phyloP scores from a whole-genome alignment of 2,329 filamentous ascomycete species.

The Diaporthe amygdali region DNA sequence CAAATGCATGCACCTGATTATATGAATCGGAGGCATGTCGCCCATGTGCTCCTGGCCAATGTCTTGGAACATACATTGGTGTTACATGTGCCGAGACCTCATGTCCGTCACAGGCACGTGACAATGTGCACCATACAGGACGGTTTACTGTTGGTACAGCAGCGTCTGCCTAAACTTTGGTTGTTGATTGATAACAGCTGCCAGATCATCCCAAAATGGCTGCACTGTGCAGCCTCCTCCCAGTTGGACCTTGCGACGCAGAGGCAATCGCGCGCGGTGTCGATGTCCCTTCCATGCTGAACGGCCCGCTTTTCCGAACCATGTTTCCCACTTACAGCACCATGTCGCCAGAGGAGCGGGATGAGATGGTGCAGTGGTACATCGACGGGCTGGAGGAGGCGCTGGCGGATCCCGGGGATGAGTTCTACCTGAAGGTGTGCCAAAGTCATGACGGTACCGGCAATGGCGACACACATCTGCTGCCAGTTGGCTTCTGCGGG shows the following conservation, averaged over 20 bases:
- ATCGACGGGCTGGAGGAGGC: neutral
- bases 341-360: neutral
- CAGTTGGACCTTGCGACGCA: neutral
- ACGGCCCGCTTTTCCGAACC: neutral
- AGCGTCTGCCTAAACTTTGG: too few species aligned
- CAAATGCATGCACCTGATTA: too few species aligned
- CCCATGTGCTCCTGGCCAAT: too few species aligned
- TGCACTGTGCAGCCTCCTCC: neutral
- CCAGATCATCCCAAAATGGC: neutral
- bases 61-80: too few species aligned
- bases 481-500: neutral
- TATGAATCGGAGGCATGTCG: too few species aligned
- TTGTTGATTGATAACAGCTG: neutral
- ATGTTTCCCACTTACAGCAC: neutral
- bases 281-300: neutral
- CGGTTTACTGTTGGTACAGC: too few species aligned
- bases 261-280: neutral
- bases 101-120: too few species aligned
- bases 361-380: neutral
- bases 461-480: neutral
- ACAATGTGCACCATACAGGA: too few species aligned
- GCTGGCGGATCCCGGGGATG: neutral
- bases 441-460: neutral
- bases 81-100: too few species aligned
- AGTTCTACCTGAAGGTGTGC: neutral